phyloP scores from a whole-genome alignment of 192 early-diverging fungal genomes.

The Coemansia sp. region DNA sequence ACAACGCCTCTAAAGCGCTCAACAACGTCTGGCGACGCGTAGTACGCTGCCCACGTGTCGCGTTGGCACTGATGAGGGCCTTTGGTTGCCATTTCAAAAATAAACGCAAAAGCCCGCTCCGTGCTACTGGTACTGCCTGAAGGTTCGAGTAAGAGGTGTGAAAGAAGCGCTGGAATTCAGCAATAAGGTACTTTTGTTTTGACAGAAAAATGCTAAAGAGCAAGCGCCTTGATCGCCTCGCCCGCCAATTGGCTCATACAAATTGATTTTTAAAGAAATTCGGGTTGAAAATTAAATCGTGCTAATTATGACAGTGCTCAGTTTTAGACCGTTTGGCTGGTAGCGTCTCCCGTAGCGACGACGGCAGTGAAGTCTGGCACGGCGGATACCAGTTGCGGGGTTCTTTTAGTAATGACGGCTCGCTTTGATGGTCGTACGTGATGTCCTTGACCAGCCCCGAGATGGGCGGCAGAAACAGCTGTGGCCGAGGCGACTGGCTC shows the following conservation, averaged over 20 bases:
- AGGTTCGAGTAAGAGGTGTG: no score
- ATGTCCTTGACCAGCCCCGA: constrained; percentile 24
- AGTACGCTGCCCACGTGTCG: constrained; percentile 45
- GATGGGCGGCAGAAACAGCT: constrained; percentile 31
- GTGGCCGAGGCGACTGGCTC: constrained; percentile 1
- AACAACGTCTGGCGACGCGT: constrained; percentile 37
- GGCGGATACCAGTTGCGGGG: neutral
- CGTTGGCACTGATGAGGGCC: constrained; percentile 42
- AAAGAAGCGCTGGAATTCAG: no score
- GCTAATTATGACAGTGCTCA: neutral
- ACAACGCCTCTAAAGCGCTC: constrained; percentile 34
- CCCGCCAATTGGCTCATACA: no score
- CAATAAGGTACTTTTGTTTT: no score
- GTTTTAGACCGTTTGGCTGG: constrained; percentile 23
- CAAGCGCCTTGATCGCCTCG: no score
- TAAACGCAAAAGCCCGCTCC: neutral
- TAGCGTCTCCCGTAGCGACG: constrained; percentile 44
- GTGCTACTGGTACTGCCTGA: no score
- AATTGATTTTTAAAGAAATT: no score
- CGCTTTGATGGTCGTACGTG: neutral
- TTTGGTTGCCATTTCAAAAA: constrained; percentile 31
- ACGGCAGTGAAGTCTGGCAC: constrained; percentile 10
- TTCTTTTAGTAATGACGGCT: neutral
- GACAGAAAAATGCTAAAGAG: no score
- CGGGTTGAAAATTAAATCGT: no score